A percentile compares a stretch with the other conserved stretches of the same genome.
Conservation (phyloP, 148 eudicot genomes). For the Vaccinium darrowii region DNA sequence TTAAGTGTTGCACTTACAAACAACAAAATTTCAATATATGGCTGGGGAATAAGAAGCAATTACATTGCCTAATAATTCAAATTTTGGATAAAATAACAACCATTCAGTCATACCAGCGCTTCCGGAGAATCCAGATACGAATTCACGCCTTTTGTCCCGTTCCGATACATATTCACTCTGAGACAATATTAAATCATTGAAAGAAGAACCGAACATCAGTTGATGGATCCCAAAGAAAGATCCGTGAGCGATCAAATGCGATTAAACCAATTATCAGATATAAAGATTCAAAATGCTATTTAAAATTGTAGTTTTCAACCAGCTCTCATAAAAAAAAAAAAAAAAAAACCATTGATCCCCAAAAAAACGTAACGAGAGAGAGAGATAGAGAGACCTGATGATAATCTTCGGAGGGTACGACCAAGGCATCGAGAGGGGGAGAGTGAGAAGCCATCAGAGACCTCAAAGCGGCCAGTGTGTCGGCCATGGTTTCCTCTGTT, state of each 20-base stretch:
- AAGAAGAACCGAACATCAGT: neutral
- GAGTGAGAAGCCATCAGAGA: constrained; percentile 88
- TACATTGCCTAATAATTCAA: neutral
- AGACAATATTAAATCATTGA: constrained; percentile 12
- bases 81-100: neutral
- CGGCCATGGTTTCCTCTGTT: constrained; percentile 43
- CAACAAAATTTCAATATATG: neutral
- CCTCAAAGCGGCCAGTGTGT: constrained; percentile 57
- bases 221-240: constrained; percentile 1
- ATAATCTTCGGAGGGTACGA: constrained; percentile 92
- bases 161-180: constrained; percentile 92
- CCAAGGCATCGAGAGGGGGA: constrained; percentile 77
- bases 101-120: constrained; percentile 58
- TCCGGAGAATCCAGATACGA: constrained; percentile 87
- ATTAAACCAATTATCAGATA: neutral
- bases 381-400: constrained; percentile 55
- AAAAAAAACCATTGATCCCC: neutral
- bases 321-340: neutral
- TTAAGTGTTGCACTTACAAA: neutral
- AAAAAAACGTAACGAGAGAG: neutral
- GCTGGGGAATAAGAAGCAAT: neutral
- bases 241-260: neutral
- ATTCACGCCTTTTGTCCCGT: constrained; percentile 81
- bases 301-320: neutral
- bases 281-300: neutral